These are phyloP conservation scores for Hymenoscyphus salicellus DNA, from an alignment of 2,329 filamentous ascomycete species.

Conservation along the genomic window DNA sequence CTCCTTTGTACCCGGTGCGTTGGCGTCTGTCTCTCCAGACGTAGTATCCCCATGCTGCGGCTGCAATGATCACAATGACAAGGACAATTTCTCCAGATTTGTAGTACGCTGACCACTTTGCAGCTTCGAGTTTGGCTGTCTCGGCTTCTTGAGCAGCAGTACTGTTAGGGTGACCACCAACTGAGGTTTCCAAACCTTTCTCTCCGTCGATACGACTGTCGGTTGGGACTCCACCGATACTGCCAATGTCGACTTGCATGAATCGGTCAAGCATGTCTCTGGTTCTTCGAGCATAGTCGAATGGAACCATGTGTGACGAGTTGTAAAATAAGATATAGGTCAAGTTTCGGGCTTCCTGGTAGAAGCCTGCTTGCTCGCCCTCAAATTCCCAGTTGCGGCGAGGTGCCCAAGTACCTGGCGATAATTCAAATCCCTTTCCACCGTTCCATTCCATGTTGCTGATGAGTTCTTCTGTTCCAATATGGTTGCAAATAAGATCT, in stretches of 20 bases:
- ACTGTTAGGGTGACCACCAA: constrained; percentile 65
- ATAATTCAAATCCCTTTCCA: constrained; percentile 84
- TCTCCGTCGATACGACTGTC: constrained; percentile 69
- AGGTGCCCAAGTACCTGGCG: constrained; percentile 86
- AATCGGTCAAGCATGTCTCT: constrained; percentile 98
- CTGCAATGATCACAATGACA: constrained; percentile 63
- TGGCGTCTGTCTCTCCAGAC: constrained; percentile 61
- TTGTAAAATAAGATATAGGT: constrained; percentile 97
- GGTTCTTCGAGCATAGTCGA: constrained; percentile 80
- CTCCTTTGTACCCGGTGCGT: constrained; percentile 51
- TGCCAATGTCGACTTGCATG: constrained; percentile 86
- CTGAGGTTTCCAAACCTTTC: constrained; percentile 63
- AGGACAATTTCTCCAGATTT: constrained; percentile 68
- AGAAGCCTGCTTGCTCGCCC: constrained; percentile 81
- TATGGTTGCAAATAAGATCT: constrained; percentile 94
- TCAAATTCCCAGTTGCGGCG: constrained; percentile 93
- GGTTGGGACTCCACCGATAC: constrained; percentile 71
- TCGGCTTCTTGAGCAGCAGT: constrained; percentile 62
- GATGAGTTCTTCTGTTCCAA: constrained; percentile 89
- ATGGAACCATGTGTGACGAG: constrained; percentile 96
- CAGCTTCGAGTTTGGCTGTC: constrained; percentile 60
- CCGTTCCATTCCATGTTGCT: constrained; percentile 89
- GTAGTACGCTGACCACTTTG: constrained; percentile 69
- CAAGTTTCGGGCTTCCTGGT: constrained; percentile 90
- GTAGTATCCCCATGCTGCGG: constrained; percentile 60